Conservation (phyloP, 1,139 yeast species). For the Sugiyamaella paludigena region DNA sequence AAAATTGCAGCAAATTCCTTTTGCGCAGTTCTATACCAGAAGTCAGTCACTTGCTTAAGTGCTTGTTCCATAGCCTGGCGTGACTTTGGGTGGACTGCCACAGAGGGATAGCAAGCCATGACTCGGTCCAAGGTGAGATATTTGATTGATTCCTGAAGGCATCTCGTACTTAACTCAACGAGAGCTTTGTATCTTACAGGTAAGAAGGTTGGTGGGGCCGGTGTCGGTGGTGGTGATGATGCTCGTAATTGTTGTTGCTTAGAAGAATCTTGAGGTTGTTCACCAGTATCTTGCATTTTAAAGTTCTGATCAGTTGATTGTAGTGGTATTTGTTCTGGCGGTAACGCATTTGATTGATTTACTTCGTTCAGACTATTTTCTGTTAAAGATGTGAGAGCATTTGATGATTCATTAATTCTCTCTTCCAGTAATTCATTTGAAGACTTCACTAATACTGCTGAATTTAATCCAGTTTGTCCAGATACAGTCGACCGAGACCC, state of each 20-base stretch:
- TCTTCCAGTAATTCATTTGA: too few species aligned
- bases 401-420: too few species aligned
- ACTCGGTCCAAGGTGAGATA: constrained; percentile 60
- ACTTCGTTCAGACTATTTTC: too few species aligned
- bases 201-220: neutral
- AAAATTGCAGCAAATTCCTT: constrained; percentile 67
- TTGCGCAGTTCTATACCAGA: constrained; percentile 58
- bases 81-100: constrained; percentile 51
- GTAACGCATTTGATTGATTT: too few species aligned
- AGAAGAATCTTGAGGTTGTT: too few species aligned
- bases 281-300: too few species aligned
- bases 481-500: too few species aligned
- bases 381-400: too few species aligned
- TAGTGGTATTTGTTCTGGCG: too few species aligned
- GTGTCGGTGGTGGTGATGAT: neutral
- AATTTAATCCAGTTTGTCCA: too few species aligned
- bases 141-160: constrained; percentile 65
- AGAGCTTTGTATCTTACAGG: constrained; percentile 54
- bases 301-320: too few species aligned
- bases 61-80: constrained; percentile 53
- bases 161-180: constrained; percentile 57
- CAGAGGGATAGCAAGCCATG: constrained; percentile 63
- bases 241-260: neutral
- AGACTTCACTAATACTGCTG: too few species aligned
- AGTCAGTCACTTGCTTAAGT: constrained; percentile 56